A percentile compares a stretch with the other conserved stretches of the same genome.
These are phyloP conservation scores for Epicoccum nigrum DNA, from an alignment of 2,329 filamentous ascomycete species.

Conservation along the genomic window DNA sequence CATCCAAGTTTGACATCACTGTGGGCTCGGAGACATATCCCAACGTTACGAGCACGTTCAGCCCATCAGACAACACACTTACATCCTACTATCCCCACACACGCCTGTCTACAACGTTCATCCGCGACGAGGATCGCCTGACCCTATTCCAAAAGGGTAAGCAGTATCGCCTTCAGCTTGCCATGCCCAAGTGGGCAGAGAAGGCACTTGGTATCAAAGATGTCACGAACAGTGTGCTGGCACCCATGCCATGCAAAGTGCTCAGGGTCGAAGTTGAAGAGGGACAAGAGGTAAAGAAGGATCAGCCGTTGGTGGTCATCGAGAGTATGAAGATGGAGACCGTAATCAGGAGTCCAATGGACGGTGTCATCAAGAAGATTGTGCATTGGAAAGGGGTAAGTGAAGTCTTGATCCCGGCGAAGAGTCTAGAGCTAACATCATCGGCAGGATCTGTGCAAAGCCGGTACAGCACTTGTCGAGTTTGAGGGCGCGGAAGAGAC, in stretches of 20 bases:
- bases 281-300: constrained; percentile 82
- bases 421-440: constrained; percentile 14
- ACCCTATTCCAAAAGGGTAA: constrained; percentile 76
- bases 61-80: constrained; percentile 56
- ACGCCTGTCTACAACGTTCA: constrained; percentile 78
- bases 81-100: constrained; percentile 82
- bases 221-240: constrained; percentile 78
- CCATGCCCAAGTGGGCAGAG: constrained; percentile 77
- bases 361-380: constrained; percentile 55
- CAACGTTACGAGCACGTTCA: constrained; percentile 57
- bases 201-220: constrained; percentile 87
- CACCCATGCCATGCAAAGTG: constrained; percentile 98
- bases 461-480: constrained; percentile 51
- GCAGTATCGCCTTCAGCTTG: constrained; percentile 62
- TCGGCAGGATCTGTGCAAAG: constrained; percentile 48
- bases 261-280: constrained; percentile 85
- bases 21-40: constrained; percentile 47
- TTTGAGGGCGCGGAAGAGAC: constrained; percentile 31
- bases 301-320: constrained; percentile 80
- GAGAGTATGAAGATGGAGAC: constrained; percentile 64
- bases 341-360: constrained; percentile 57
- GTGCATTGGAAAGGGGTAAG: constrained; percentile 57
- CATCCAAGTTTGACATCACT: constrained; percentile 58
- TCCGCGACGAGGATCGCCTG: constrained; percentile 66
- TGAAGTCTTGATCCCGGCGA: background rate